Base-by-base conservation (phyloP, 73 alveolate genomes). In the Symbiodinium natans region DNA sequence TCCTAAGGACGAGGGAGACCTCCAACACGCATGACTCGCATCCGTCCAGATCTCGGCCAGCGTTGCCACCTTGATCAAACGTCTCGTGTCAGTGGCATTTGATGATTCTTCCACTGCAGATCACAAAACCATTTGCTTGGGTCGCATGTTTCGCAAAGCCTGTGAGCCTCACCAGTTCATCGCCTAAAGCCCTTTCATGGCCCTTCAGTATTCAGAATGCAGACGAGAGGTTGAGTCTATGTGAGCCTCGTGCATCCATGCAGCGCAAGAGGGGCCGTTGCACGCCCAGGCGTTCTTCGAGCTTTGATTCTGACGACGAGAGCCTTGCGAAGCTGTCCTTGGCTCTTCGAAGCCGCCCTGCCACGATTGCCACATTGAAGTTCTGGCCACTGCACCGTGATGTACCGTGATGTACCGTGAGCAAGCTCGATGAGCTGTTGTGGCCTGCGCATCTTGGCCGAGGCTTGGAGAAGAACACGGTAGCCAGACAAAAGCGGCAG, bases 241-340 rank as follows among this genome's bases (percentile, higher is more conserved):
- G n/a, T n/a, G n/a, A n/a, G n/a, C n/a, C n/a, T n/a, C n/a, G n/a
- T n/a, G n/a, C n/a, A n/a, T n/a, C n/a, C n/a, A n/a, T n/a, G n/a
- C n/a, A n/a, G n/a, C n/a, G n/a, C n/a, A n/a, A n/a, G n/a, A n/a
- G n/a, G 59, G 59, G 59, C 59, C 13, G 59, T 46, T n/a, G n/a
- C n/a, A n/a, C n/a, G 59, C 59, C 59, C 19, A 88, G 95, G 95
- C 95, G 95, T 29, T 89, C 95, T 63, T 31, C 75, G 46, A 89
- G 95, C 82, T 89, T 89, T 38, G 95, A 89, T 48, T 89, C 95
- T 38, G 95, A 89, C 38, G 95, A 89, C 36, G 95, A 89, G 86
- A 54, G 86, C 43, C 56, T 89, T 71, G 95, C 95, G 31, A 89
- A 89, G 95, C 46, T 89, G 75, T 89, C 95, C 0, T 54, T 59